phyloP scores from a whole-genome alignment of 2,329 filamentous ascomycete genomes.

The Cercospora sojina region DNA sequence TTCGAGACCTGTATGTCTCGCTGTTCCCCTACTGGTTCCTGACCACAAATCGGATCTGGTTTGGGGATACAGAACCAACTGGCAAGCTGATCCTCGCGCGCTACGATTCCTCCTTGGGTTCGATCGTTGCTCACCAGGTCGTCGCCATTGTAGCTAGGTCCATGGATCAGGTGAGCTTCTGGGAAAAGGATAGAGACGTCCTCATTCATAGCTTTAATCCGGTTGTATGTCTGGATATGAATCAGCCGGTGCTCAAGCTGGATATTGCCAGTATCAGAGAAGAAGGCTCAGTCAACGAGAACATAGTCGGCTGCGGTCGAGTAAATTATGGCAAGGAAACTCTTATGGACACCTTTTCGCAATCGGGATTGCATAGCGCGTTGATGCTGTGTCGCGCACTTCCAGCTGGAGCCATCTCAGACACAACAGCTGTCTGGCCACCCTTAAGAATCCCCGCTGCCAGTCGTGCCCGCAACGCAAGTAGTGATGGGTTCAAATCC shows the following conservation, averaged over 20 bases:
- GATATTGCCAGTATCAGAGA: conserved; percentile 34
- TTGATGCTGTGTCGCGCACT: conserved; percentile 63
- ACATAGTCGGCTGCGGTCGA: conserved; percentile 14
- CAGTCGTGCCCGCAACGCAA: conserved; percentile 56
- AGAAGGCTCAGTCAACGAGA: conserved; percentile 25
- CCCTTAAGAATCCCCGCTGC: conserved; percentile 66
- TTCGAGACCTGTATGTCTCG: conserved; percentile 68
- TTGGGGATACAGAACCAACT: conserved; percentile 69
- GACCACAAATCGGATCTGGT: conserved; percentile 78
- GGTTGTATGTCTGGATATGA: conserved; percentile 66
- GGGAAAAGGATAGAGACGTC: conserved; percentile 59
- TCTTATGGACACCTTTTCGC: conserved; percentile 47
- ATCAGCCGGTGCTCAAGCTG: conserved; percentile 62
- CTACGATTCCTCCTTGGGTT: conserved; percentile 69
- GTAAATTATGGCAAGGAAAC: conserved; percentile 51
- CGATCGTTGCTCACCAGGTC: conserved; percentile 78
- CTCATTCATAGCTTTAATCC: conserved; percentile 50
- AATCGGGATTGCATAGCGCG: conserved; percentile 59
- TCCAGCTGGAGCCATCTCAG: conserved; percentile 45
- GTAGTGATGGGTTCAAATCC: conserved; percentile 46
- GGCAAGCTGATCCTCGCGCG: conserved; percentile 75
- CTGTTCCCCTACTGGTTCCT: conserved; percentile 86
- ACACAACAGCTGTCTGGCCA: conserved; percentile 63
- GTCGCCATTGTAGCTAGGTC: conserved; percentile 67
- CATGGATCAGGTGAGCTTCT: conserved; percentile 57